Conservation (phyloP, 2,329 filamentous ascomycete genomes). For the Phaeomoniella chlamydospora region DNA sequence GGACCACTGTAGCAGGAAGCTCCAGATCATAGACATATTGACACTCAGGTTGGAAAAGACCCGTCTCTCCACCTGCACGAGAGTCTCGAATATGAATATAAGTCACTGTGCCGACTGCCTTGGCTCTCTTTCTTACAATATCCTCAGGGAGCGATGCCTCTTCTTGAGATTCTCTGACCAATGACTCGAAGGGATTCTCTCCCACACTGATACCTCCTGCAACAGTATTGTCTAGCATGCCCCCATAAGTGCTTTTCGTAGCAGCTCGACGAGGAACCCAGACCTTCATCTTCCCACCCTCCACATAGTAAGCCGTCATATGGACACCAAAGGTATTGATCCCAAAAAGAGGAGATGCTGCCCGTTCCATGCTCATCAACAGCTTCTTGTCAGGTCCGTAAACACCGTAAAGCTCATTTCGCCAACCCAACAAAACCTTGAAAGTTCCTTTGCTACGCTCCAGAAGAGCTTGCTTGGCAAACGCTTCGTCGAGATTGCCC, state of each 20-base stretch:
- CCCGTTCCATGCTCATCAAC: constrained; percentile 64
- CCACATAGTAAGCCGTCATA: constrained; percentile 57
- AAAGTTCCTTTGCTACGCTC: constrained; percentile 63
- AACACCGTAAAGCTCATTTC: constrained; percentile 66
- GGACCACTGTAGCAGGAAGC: constrained; percentile 52
- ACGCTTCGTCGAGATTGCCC: constrained; percentile 46
- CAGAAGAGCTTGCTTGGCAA: constrained; percentile 45
- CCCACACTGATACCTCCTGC: constrained; percentile 72
- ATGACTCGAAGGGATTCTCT: constrained; percentile 65
- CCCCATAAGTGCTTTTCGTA: constrained; percentile 72
- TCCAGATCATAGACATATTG: constrained; percentile 87
- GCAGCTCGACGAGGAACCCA: constrained; percentile 71
- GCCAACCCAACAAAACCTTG: constrained; percentile 61
- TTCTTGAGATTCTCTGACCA: constrained; percentile 76
- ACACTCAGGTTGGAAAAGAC: constrained; percentile 75
- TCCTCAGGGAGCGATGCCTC: constrained; percentile 68
- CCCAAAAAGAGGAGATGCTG: constrained; percentile 59
- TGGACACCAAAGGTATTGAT: constrained; percentile 68
- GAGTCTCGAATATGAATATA: constrained; percentile 73
- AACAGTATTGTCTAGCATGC: constrained; percentile 92
- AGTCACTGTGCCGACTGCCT: constrained; percentile 55
- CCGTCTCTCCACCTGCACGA: constrained; percentile 64
- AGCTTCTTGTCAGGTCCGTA: constrained; percentile 48
- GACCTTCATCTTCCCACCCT: constrained; percentile 45
- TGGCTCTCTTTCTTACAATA: constrained; percentile 47